Percentiles rank a stretch among this genome's conserved stretches.
phyloP scores from a whole-genome alignment of 208 protist genomes.

The Leishmania tropica region DNA sequence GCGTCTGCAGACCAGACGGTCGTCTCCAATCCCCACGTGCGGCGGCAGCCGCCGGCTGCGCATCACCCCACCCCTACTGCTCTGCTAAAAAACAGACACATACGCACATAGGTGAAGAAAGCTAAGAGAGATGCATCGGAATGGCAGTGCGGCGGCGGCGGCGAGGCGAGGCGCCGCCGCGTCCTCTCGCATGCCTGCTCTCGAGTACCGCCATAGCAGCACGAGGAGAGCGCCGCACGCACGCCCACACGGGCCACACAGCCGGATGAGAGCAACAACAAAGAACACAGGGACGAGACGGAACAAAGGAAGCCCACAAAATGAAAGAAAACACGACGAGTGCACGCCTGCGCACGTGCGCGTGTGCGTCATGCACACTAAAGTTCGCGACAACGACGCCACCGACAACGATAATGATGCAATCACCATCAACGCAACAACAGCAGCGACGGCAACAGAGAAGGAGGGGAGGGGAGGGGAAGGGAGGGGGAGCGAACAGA shows the following conservation, averaged over 20 bases:
- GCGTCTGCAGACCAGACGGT: neutral
- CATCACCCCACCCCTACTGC: neutral
- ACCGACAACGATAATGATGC: neutral
- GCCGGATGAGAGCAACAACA: neutral
- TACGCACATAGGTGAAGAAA: neutral
- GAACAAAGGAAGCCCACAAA: constrained; percentile 1
- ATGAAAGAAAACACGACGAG: neutral
- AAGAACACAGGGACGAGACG: neutral
- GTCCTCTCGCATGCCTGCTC: neutral
- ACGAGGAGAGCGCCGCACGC: neutral
- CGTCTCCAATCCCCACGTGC: neutral
- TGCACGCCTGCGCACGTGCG: neutral
- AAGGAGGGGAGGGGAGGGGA: neutral
- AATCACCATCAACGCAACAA: neutral
- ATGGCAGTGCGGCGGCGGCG: neutral
- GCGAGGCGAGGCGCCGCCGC: neutral
- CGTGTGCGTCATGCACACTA: neutral
- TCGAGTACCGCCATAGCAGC: neutral
- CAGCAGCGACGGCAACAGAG: neutral
- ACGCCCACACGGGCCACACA: neutral
- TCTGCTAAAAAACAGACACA: neutral
- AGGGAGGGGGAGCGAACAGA: neutral
- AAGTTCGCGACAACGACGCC: neutral
- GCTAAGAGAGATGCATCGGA: neutral
- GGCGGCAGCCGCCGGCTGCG: neutral